These are phyloP conservation scores for Ensete glaucum DNA, from an alignment of 176 grass and related monocot species.

Conservation along the genomic window DNA sequence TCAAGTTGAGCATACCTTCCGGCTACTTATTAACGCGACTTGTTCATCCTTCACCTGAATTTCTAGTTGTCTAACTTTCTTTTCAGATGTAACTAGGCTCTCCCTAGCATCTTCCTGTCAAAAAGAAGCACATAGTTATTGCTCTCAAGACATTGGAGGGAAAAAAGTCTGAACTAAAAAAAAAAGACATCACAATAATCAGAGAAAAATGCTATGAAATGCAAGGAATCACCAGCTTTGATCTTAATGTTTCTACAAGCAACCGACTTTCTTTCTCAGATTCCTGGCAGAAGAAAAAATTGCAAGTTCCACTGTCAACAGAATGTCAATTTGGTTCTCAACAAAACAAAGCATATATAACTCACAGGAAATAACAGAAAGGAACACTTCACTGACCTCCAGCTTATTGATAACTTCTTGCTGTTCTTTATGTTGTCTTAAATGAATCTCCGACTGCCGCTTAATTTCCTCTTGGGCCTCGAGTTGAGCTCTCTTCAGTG, in stretches of 20 bases:
- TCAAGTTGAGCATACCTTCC: slow-evolving; percentile 40
- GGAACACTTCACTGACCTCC: slow-evolving; percentile 34
- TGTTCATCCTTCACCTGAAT: slow-evolving; percentile 69
- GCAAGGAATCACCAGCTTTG: slow-evolving; percentile 60
- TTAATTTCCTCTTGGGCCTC: slow-evolving; percentile 79
- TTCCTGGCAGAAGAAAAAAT: slow-evolving; percentile 43
- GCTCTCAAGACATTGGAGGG: not conserved
- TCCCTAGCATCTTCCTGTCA: slow-evolving; percentile 80
- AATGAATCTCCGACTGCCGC: slow-evolving; percentile 44
- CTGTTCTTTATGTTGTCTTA: slow-evolving; percentile 71
- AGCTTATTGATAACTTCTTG: slow-evolving; percentile 92
- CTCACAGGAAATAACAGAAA: slow-evolving; percentile 21
- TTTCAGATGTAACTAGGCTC: slow-evolving; percentile 80
- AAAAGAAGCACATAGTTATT: slow-evolving; percentile 20
- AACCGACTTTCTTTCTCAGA: slow-evolving; percentile 79
- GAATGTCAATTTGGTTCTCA: not conserved
- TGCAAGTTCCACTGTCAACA: not conserved
- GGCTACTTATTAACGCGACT: slow-evolving; percentile 42
- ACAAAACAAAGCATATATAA: not conserved
- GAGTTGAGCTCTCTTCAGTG: slow-evolving; percentile 53
- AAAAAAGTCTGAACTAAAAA: slow-evolving; percentile 5
- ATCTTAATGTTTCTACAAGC: slow-evolving; percentile 74
- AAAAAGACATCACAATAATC: slow-evolving; percentile 1
- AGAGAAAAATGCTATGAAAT: slow-evolving; percentile 10
- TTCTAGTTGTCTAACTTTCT: slow-evolving; percentile 79